These are phyloP conservation scores for Macrophomina phaseolina DNA, from an alignment of 2,329 filamentous ascomycete genomes.

Conservation along the genomic window DNA sequence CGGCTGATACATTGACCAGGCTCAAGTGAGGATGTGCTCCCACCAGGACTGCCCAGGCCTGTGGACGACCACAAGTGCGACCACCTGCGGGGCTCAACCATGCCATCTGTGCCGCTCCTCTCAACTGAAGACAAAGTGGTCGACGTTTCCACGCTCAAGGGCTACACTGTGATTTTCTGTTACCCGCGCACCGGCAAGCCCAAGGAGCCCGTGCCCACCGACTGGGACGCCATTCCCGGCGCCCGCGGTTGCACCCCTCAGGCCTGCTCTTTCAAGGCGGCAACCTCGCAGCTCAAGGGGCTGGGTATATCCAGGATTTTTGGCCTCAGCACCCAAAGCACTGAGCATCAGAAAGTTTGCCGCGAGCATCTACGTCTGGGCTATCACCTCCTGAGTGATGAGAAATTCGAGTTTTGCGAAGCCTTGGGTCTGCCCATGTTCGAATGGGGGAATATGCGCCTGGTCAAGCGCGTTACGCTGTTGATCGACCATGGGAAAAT, in stretches of 20 bases:
- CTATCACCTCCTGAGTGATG: conserved; percentile 51
- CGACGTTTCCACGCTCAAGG: conserved; percentile 43
- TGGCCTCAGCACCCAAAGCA: conserved; percentile 48
- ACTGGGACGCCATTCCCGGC: conserved; percentile 51
- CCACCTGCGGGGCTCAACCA: conserved; percentile 40
- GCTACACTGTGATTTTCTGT: conserved; percentile 50
- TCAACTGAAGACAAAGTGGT: conserved; percentile 40
- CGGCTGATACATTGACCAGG: not conserved
- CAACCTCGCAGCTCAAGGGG: conserved; percentile 35
- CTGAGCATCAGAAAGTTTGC: conserved; percentile 47
- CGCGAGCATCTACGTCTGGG: conserved; percentile 47
- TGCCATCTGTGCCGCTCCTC: conserved; percentile 40
- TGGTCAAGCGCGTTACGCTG: conserved; percentile 48
- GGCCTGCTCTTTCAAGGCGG: conserved; percentile 52
- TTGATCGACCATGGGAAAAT: conserved; percentile 48
- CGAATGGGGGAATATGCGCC: conserved; percentile 44
- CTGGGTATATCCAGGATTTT: conserved; percentile 45
- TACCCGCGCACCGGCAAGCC: conserved; percentile 50
- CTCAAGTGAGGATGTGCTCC: conserved; percentile 31
- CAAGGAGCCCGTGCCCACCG: conserved; percentile 47
- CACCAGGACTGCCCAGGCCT: conserved; percentile 44
- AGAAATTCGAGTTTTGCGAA: conserved; percentile 42
- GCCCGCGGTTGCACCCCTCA: conserved; percentile 53
- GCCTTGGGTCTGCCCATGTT: conserved; percentile 47
- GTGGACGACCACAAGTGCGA: conserved; percentile 49